phyloP scores from a whole-genome alignment of 148 eudicot species.

The Arbutus unedo region DNA sequence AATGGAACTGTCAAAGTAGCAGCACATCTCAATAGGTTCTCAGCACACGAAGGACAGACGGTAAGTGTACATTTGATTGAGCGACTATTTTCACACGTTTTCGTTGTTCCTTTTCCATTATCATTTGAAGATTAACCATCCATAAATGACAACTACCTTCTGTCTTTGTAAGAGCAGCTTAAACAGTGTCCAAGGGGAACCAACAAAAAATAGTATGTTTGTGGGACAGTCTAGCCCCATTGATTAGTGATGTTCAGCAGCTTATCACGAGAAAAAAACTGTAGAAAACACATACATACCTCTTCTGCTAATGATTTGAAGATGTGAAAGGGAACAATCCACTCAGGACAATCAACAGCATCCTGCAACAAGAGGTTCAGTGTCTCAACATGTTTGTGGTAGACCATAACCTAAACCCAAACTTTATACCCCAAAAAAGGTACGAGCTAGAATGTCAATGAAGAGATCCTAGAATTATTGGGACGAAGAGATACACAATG shows the following conservation, averaged over 20 bases:
- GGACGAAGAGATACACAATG: no score
- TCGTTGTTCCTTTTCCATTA: no score
- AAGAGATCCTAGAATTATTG: no score
- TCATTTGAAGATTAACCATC: no score
- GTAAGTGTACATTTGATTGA: no score
- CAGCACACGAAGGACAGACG: no score
- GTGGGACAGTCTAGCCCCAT: not conserved
- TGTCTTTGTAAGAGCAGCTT: not conserved
- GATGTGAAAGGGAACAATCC: constrained; percentile 86
- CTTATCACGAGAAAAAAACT: not conserved
- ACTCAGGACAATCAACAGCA: constrained; percentile 99
- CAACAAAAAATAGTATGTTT: not conserved
- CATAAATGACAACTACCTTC: not conserved
- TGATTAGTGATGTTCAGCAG: not conserved
- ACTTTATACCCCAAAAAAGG: not conserved
- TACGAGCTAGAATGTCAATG: no score
- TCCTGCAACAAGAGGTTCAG: constrained; percentile 46
- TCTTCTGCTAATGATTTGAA: constrained; percentile 96
- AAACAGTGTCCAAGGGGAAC: not conserved
- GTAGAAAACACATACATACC: constrained; percentile 35
- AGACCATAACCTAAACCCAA: not conserved
- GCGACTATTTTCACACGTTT: no score
- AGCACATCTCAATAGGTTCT: not conserved
- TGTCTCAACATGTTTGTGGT: not conserved
- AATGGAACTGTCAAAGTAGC: not conserved